Conservation (phyloP, 768 basidiomycete genomes). For the Trametes coccinea region DNA sequence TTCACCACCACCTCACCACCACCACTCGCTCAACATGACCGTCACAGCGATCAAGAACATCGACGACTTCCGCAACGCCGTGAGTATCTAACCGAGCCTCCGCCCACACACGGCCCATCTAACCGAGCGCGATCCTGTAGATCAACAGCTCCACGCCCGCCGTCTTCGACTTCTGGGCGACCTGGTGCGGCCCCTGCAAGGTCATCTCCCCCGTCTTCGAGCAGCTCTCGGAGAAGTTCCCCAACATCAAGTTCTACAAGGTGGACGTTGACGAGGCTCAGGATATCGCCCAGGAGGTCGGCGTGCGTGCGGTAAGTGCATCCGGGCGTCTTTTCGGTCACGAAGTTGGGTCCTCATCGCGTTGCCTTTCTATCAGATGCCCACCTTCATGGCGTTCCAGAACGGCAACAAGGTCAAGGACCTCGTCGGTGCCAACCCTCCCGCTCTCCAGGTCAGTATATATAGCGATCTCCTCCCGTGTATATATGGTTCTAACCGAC, state of each 20-base stretch:
- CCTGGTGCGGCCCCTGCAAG: constrained; percentile 75
- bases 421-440: constrained; percentile 51
- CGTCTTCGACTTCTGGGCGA: constrained; percentile 75
- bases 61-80: constrained; percentile 36
- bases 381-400: constrained; percentile 43
- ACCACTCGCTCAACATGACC: constrained; percentile 14
- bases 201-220: constrained; percentile 67
- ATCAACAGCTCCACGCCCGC: constrained; percentile 49
- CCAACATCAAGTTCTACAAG: constrained; percentile 62
- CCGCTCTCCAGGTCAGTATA: constrained; percentile 40
- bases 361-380: constrained; percentile 35
- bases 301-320: constrained; percentile 58
- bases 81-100: constrained; percentile 32
- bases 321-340: constrained; percentile 7
- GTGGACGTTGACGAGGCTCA: constrained; percentile 67
- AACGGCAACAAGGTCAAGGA: constrained; percentile 37
- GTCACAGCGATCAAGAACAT: constrained; percentile 24
- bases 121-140: constrained; percentile 24
- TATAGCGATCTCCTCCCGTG: not conserved
- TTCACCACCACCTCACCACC: not conserved
- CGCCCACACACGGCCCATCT: not conserved
- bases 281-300: constrained; percentile 57
- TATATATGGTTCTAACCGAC: not conserved
- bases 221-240: constrained; percentile 42
- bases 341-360: not conserved